Conservation (phyloP, 176 grass and related monocot genomes). For the Paspalum vaginatum region DNA sequence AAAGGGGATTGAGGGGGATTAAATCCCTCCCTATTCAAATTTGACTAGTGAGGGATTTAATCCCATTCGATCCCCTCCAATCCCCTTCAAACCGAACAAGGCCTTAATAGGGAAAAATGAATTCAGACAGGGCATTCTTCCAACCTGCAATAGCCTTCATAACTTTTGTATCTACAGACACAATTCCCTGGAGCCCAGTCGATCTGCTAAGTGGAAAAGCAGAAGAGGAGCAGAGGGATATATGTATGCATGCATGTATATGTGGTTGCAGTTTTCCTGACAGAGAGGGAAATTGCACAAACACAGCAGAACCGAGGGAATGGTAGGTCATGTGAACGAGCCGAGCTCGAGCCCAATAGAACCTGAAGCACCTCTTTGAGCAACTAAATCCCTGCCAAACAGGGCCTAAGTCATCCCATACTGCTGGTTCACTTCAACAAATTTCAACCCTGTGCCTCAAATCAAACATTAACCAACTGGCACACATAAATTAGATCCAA, state of each 20-base stretch:
- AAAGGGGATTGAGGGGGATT: too few species aligned
- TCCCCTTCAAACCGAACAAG: too few species aligned
- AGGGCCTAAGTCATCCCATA: not conserved
- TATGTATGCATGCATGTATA: not conserved
- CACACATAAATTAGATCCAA: not conserved
- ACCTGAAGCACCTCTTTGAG: too few species aligned
- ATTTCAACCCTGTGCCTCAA: not conserved
- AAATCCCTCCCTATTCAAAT: too few species aligned
- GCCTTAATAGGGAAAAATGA: not conserved
- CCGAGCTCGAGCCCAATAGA: too few species aligned
- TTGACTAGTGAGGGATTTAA: too few species aligned
- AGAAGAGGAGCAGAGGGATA: not conserved
- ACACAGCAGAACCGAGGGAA: not conserved
- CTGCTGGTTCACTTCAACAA: not conserved
- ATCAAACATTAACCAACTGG: not conserved
- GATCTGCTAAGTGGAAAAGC: not conserved
- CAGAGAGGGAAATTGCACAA: not conserved
- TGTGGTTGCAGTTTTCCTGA: not conserved
- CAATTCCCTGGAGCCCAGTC: slow-evolving; percentile 34
- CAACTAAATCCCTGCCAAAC: too few species aligned
- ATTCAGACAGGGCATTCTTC: not conserved
- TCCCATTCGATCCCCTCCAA: too few species aligned
- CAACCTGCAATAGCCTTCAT: slow-evolving; percentile 41
- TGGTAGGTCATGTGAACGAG: too few species aligned
- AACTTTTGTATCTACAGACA: slow-evolving; percentile 29